Base-by-base conservation (phyloP, 805 yeast species). In the Ogataea allantospora region DNA sequence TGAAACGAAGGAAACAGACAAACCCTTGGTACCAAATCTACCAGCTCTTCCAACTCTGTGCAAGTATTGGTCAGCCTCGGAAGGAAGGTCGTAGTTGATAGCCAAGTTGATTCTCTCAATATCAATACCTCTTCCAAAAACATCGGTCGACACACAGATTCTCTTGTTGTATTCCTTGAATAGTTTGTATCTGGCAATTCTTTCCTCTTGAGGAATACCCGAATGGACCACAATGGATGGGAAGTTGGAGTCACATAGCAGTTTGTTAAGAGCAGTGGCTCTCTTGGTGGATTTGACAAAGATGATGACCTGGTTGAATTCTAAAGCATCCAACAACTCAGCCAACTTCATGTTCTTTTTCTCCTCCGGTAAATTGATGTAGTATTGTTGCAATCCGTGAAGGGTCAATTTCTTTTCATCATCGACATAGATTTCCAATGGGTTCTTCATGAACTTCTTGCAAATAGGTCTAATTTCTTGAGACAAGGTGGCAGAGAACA, bases 11-110 rank as follows among this genome's bases (percentile, higher is more conserved):
- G 96, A 87, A 42, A 93, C 77, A 37, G 97, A 95, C 57, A 93
- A 80, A 72, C 99, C 99, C 73, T 91, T 91, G 63, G 99, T 91
- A 74, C 99, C 99, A 58, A 91, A 91, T 78, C 99, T 89, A 71
- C 99, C 99, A 53, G 99, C 99, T 80, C 99, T 88, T 62, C 99
- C 99, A 48, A 91, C 99, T 74, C 99, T 88, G 75, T 91, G 99
- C 64, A 91, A 78, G 70, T 93, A 91, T 69, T 93, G 97, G 68
- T 91, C 98, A 49, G 98, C 96, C 71, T 89, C 97, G 50, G 68
- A 73, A 55, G 99, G 96, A 73, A 91, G 72, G 69, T 91, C 99
- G 68, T 91, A 91, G 75, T 91, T 93, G 74, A 91, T 88, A 46
- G 99, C 99, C 65, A 91, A 71, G 71, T 91, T 91, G 70, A 91